phyloP scores from a whole-genome alignment of 257 asterid species.

The Thymus mandschuricus region DNA sequence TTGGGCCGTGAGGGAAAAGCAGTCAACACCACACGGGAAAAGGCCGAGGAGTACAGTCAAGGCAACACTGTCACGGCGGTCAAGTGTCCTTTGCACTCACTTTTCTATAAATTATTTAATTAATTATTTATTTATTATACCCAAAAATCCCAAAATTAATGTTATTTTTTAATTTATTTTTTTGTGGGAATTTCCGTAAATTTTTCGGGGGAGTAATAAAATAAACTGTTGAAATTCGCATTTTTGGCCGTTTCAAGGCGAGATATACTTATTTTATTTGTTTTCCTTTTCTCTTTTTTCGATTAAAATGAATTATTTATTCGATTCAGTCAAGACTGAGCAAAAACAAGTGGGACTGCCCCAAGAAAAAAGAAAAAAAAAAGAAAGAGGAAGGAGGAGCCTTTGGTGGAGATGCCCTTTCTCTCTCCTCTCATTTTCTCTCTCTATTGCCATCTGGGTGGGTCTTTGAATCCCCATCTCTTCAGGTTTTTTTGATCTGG shows the following conservation, averaged over 20 bases:
- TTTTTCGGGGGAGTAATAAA: background rate
- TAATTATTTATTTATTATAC: background rate
- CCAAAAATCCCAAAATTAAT: background rate
- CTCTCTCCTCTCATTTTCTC: constrained; percentile 41
- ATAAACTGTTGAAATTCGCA: constrained; percentile 41
- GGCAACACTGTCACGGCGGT: constrained; percentile 48
- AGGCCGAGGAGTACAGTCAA: constrained; percentile 41
- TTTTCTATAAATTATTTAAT: constrained; percentile 3
- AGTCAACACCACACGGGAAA: constrained; percentile 42
- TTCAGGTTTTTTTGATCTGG: constrained; percentile 39
- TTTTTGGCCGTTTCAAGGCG: constrained; percentile 45
- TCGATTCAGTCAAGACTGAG: constrained; percentile 36
- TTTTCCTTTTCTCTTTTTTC: background rate
- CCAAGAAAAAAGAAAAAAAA: constrained; percentile 25
- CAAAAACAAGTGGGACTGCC: constrained; percentile 36
- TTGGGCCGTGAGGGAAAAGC: constrained; percentile 34
- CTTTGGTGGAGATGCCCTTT: constrained; percentile 45
- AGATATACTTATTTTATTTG: constrained; percentile 12
- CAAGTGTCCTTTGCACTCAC: constrained; percentile 38
- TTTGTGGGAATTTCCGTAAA: constrained; percentile 22
- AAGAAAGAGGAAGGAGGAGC: constrained; percentile 32
- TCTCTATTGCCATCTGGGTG: constrained; percentile 21
- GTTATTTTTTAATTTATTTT: background rate
- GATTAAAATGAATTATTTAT: constrained; percentile 25
- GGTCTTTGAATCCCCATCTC: constrained; percentile 32